Conservation (phyloP, 2,329 filamentous ascomycete species). For the Endocalyx cinctus region DNA sequence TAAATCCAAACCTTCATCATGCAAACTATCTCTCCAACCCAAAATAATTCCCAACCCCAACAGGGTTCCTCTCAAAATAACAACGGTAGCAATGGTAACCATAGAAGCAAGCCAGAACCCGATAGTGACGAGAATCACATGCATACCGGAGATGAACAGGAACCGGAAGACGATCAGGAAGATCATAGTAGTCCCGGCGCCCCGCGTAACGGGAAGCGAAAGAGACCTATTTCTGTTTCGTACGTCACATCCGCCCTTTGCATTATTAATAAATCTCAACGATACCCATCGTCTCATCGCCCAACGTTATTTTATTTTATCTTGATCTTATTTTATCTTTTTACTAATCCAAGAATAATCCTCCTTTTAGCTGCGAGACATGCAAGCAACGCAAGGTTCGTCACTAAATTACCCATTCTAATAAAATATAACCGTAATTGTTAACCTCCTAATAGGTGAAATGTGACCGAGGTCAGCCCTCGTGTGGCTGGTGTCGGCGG, state of each 20-base stretch:
- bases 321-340: slow-evolving; percentile 3
- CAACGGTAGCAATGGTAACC: no score
- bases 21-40: slow-evolving; percentile 20
- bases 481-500: slow-evolving; percentile 63
- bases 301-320: background rate
- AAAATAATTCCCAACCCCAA: no score
- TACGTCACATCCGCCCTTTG: slow-evolving; percentile 30
- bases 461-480: slow-evolving; percentile 71
- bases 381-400: slow-evolving; percentile 76
- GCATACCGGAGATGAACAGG: slow-evolving; percentile 27
- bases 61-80: no score
- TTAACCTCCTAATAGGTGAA: no score
- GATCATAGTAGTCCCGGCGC: slow-evolving; percentile 30
- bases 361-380: slow-evolving; percentile 72
- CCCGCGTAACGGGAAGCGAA: slow-evolving; percentile 49
- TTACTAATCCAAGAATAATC: no score
- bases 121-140: slow-evolving; percentile 47
- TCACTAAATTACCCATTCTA: no score
- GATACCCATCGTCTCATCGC: background rate
- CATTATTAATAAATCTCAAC: background rate
- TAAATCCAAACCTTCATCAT: no score
- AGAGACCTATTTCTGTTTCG: slow-evolving; percentile 58
- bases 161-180: slow-evolving; percentile 22
- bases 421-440: no score
- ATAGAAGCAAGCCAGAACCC: slow-evolving; percentile 26